A percentile compares a stretch with the other conserved stretches of the same genome.
Conservation (phyloP, 805 yeast genomes). For the Suhomyces sp. region DNA sequence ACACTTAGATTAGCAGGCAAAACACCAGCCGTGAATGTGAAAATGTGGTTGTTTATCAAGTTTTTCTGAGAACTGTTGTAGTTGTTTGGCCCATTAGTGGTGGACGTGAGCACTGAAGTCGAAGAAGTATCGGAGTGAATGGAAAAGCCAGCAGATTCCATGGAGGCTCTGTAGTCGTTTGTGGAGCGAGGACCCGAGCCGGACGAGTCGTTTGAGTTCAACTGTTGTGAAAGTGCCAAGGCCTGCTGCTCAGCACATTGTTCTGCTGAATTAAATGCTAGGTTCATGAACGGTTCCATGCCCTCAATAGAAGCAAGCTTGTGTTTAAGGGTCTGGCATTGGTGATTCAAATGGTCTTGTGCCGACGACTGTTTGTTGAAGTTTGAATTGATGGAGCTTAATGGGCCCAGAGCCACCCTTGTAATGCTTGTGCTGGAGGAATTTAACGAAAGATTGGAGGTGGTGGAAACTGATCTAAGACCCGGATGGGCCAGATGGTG, state of each 20-base stretch:
- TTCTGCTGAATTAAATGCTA: conserved; percentile 66
- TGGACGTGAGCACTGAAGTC: conserved; percentile 19
- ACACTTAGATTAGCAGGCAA: conserved; percentile 69
- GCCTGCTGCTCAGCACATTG: conserved; percentile 73
- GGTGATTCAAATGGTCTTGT: conserved; percentile 66
- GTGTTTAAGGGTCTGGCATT: conserved; percentile 55
- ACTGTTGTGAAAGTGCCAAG: conserved; percentile 41
- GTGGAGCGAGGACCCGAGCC: conserved; percentile 3
- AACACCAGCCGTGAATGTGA: conserved; percentile 73
- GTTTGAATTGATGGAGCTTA: conserved; percentile 41
- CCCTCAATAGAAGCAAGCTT: conserved; percentile 61
- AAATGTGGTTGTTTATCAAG: conserved; percentile 35
- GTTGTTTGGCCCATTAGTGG: conserved; percentile 2
- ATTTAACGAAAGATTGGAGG: conserved; percentile 28
- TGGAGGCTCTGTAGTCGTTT: conserved; percentile 31
- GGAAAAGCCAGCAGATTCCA: conserved; percentile 33
- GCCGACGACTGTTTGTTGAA: conserved; percentile 65
- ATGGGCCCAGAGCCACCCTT: conserved; percentile 45
- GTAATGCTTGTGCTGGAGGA: conserved; percentile 33
- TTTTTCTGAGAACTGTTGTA: conserved; percentile 5
- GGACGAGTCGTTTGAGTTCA: conserved; percentile 20
- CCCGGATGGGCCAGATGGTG: conserved; percentile 18
- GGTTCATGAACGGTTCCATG: conserved; percentile 61
- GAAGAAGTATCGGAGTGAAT: conserved; percentile 33
- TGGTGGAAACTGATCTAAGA: conserved; percentile 38